Evolutionary conservation across 2,329 filamentous ascomycete genomes (phyloP), one percentile per base, ranked within the genome.

Genomic region (Colletotrichum sp.): DNA sequence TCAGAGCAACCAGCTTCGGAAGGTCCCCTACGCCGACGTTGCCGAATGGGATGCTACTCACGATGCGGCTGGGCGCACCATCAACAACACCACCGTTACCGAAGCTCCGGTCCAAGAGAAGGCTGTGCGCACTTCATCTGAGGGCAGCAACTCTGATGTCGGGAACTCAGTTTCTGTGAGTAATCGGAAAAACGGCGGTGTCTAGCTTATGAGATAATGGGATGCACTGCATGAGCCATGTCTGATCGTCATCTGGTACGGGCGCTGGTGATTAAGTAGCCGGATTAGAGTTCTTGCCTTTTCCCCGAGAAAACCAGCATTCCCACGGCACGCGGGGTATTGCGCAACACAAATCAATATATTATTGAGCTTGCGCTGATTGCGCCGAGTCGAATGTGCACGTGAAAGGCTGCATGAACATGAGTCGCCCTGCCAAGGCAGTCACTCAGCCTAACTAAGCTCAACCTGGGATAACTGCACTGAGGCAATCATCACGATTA

Each of bases 11-110:
- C 81, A 83, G 0, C 79, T 94, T 5, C 84, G 91, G 13, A 91
- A 89, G 76, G 86, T 94, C 2, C 89, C 90, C 0, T 78, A 87
- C 1, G 81, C 78, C 0, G 85, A 92, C 15, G 48, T 93, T 13
- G 84, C 82, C 1, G 81, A 80, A n/a, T 93, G 92, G 92, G 92
- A 93, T 81, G 84, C 83, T 1, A 85, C 85, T 6, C 91, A 93
- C 79, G 91, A 93, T 81, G 89, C 87, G 22, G 79, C 82, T 6
- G 85, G 85, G 3, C 79, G 78, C 7, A 9, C 66, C 13, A 39
- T 74, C 6, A 30, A 55, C 5, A 30, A 55, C 5, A 39, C n/a
- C 5, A 44, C 30, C 18, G 30, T 6, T 44, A 15, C n/a, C 32
- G 39, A 52, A 8, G 12, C 22, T 32, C 36, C 32, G 5, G 68